Evolutionary conservation across 2,329 filamentous ascomycete genomes (phyloP).

Genomic region (Sphaerulina vaccinii): DNA sequence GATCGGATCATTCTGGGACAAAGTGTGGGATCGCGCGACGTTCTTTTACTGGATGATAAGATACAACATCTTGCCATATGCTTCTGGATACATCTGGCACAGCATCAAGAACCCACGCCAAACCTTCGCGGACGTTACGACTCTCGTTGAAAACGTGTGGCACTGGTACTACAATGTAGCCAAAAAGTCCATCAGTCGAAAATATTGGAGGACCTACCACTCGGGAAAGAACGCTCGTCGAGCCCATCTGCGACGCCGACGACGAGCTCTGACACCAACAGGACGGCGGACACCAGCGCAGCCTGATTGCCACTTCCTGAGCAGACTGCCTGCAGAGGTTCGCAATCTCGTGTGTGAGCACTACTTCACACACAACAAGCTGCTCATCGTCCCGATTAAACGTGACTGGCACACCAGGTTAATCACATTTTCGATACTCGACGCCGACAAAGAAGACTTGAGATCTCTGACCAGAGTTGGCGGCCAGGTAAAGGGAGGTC

Average conservation of each 20-base stretch:
- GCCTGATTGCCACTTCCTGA: not conserved
- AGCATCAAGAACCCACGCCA: no score
- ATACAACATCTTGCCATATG: no score
- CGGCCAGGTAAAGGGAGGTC: no score
- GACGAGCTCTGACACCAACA: not conserved
- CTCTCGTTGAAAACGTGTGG: no score
- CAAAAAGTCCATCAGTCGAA: no score
- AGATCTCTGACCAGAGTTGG: no score
- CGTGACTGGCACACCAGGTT: not conserved
- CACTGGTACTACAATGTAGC: no score
- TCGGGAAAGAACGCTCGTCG: not conserved
- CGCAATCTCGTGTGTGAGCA: constrained; percentile 2
- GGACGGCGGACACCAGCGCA: not conserved
- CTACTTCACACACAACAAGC: not conserved
- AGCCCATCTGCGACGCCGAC: not conserved
- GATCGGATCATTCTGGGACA: no score
- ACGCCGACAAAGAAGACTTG: not conserved
- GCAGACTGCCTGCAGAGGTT: not conserved
- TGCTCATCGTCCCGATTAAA: not conserved
- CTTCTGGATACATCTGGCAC: no score
- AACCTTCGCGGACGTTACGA: no score
- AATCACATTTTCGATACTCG: not conserved
- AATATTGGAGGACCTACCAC: not conserved
- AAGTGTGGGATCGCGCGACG: no score
- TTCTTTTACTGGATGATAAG: no score